Conservation (phyloP, 345 rosid genomes). For the Diplotaxis tenuifolia region DNA sequence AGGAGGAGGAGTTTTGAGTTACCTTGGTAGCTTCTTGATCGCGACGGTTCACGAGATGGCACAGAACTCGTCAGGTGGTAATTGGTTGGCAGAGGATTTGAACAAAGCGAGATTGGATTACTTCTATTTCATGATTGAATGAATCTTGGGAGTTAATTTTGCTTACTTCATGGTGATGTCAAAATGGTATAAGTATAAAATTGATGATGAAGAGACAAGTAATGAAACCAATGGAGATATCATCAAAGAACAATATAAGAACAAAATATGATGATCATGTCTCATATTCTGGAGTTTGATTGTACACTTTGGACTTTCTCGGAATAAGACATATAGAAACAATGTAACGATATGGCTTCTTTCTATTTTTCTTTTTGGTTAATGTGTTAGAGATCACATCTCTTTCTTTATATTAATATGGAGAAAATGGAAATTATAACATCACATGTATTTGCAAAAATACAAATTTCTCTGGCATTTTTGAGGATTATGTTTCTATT, state of each 20-base stretch:
- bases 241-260: constrained; percentile 28
- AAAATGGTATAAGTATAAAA: constrained; percentile 45
- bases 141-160: constrained; percentile 32
- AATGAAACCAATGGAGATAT: constrained; percentile 25
- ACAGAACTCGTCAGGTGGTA: constrained; percentile 23
- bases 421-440: too few species aligned
- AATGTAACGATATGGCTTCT: too few species aligned
- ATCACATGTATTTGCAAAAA: too few species aligned
- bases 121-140: constrained; percentile 44
- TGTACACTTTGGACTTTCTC: neutral
- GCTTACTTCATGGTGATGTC: constrained; percentile 36
- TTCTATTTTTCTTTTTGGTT: too few species aligned
- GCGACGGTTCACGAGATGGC: constrained; percentile 33
- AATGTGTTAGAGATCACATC: too few species aligned
- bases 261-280: constrained; percentile 19
- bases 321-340: too few species aligned
- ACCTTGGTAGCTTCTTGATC: constrained; percentile 39
- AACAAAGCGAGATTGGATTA: constrained; percentile 51
- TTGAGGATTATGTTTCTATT: too few species aligned
- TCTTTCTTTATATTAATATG: too few species aligned
- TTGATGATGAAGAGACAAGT: constrained; percentile 22
- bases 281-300: neutral
- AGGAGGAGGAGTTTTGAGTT: constrained; percentile 40
- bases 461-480: too few species aligned
- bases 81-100: constrained; percentile 42